These are phyloP conservation scores for Polygonum aviculare DNA, from an alignment of 148 eudicot species.

Conservation along the genomic window DNA sequence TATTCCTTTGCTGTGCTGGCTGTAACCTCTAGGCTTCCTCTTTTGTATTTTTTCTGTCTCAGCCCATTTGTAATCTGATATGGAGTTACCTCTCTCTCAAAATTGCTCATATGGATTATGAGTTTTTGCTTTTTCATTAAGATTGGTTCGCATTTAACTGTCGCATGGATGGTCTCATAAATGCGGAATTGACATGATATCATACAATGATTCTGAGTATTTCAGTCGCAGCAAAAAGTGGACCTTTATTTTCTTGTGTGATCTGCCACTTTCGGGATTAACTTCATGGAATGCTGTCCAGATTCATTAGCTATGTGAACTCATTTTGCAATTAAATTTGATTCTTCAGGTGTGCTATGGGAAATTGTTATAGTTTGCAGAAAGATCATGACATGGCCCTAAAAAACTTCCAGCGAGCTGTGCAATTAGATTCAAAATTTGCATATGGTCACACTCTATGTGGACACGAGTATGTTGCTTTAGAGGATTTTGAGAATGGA, in stretches of 20 bases:
- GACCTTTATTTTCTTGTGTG: not conserved
- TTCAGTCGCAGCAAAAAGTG: not conserved
- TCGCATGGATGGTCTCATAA: not conserved
- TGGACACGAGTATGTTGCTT: conserved; percentile 95
- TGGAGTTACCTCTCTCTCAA: too few relatives aligned
- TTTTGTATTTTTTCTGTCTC: too few relatives aligned
- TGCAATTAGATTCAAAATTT: conserved; percentile 67
- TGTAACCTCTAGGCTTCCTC: too few relatives aligned
- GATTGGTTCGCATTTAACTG: not conserved
- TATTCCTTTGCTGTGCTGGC: too few relatives aligned
- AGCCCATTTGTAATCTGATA: too few relatives aligned
- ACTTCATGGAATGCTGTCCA: not conserved
- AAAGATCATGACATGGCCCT: conserved; percentile 97
- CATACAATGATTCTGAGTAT: not conserved
- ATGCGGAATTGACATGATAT: not conserved
- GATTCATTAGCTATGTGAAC: not conserved
- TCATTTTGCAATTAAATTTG: not conserved
- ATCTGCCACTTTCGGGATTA: not conserved
- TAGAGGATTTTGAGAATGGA: conserved; percentile 92
- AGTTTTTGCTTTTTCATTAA: not conserved
- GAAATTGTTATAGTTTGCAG: conserved; percentile 95
- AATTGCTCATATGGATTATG: too few relatives aligned
- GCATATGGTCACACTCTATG: conserved; percentile 96
- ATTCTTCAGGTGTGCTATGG: conserved; percentile 85
- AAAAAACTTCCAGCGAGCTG: conserved; percentile 87